These are phyloP conservation scores for Penicillium sp. DNA, from an alignment of 2,329 filamentous ascomycete species.

Conservation along the genomic window DNA sequence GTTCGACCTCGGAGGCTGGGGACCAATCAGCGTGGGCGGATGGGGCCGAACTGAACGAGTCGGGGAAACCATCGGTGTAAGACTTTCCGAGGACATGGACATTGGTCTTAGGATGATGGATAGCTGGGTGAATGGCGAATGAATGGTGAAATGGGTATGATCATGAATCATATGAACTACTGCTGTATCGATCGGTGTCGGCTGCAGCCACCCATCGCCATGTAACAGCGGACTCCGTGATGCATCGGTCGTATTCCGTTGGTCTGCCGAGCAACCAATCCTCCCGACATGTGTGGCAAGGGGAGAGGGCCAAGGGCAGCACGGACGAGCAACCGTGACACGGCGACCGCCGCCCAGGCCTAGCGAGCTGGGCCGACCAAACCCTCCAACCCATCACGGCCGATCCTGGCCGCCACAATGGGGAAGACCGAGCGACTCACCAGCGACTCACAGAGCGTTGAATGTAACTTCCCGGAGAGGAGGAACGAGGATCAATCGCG, in stretches of 20 bases:
- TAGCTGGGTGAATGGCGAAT: too few relatives aligned
- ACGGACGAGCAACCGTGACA: constrained; percentile 3
- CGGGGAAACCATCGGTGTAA: constrained; percentile 22
- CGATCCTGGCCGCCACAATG: constrained; percentile 12
- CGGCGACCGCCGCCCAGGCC: background rate
- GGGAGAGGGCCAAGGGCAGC: background rate
- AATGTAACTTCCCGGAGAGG: constrained; percentile 23
- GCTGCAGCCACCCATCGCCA: constrained; percentile 8
- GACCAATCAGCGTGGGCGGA: constrained; percentile 25
- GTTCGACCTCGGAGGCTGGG: constrained; percentile 25
- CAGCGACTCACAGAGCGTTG: background rate
- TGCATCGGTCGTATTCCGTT: constrained; percentile 3
- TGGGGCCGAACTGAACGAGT: constrained; percentile 23
- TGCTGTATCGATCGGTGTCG: too few relatives aligned
- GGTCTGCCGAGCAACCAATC: constrained; percentile 3
- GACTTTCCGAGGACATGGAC: too few relatives aligned
- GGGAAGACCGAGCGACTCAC: background rate
- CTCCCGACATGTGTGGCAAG: background rate
- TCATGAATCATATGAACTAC: too few relatives aligned
- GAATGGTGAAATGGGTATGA: too few relatives aligned
- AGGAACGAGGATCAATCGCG: constrained; percentile 23
- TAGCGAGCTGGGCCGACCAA: background rate
- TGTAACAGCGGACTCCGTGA: constrained; percentile 2
- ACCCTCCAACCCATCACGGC: constrained; percentile 3
- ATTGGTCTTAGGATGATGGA: too few relatives aligned